A percentile compares a stretch with the other conserved stretches of the same genome.
Evolutionary conservation across 495 filamentous ascomycete species (phyloP).

Genomic region (Aspergillus carlsbadensis): DNA sequence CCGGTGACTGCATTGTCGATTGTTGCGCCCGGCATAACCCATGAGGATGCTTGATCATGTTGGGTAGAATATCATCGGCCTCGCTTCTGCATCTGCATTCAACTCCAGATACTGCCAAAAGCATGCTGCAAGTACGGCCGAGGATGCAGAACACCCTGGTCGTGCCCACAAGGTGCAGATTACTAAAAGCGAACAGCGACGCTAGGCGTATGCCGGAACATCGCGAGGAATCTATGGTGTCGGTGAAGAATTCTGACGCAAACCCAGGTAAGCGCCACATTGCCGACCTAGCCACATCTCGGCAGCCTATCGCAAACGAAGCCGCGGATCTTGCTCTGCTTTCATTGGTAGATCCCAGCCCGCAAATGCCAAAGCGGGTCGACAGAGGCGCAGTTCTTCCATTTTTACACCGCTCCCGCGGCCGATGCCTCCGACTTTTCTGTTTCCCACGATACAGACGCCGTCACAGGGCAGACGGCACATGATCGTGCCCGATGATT

Average conservation of each 20-base stretch:
- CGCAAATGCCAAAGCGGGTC: constrained; percentile 9
- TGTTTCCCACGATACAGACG: neutral
- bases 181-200: neutral
- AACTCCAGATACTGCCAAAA: neutral
- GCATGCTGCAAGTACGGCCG: constrained; percentile 7
- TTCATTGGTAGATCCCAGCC: constrained; percentile 23
- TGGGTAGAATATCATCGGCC: neutral
- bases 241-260: constrained; percentile 18
- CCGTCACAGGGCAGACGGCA: constrained; percentile 2
- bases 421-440: neutral
- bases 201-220: constrained; percentile 10
- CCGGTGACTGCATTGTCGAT: neutral
- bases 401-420: constrained; percentile 26
- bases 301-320: constrained; percentile 19
- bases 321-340: constrained; percentile 20
- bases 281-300: constrained; percentile 17
- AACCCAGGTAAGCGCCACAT: constrained; percentile 19
- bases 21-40: neutral
- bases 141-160: constrained; percentile 10
- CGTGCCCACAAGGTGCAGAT: constrained; percentile 3
- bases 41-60: neutral
- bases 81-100: neutral
- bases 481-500: constrained; percentile 11
- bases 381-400: constrained; percentile 20
- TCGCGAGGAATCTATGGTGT: constrained; percentile 2